These are phyloP conservation scores for Aegle marmelos DNA, from an alignment of 345 rosid genomes.

Conservation along the genomic window DNA sequence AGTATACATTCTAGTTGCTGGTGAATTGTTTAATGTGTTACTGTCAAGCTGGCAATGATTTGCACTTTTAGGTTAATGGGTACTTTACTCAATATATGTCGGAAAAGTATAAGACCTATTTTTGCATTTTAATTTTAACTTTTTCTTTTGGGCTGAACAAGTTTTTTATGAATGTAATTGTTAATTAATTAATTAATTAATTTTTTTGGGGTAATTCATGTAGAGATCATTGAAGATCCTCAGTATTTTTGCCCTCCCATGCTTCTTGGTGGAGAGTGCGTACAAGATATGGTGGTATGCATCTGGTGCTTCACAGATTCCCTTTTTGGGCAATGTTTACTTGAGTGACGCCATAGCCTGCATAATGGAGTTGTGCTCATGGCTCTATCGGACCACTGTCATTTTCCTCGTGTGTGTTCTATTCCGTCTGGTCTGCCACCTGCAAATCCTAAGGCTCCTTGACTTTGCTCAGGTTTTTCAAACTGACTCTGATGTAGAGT, in stretches of 20 bases:
- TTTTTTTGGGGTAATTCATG: conserved; percentile 14
- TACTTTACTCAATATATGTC: neutral
- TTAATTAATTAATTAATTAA: too few relatives aligned
- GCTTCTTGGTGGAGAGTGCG: conserved; percentile 64
- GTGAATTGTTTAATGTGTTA: neutral
- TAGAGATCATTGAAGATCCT: conserved; percentile 85
- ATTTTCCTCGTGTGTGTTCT: conserved; percentile 84
- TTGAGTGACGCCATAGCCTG: conserved; percentile 80
- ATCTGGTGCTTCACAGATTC: conserved; percentile 87
- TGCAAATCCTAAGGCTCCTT: conserved; percentile 86
- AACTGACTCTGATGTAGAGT: conserved; percentile 68
- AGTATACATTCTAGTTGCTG: neutral
- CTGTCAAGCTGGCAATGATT: neutral
- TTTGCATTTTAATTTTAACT: neutral
- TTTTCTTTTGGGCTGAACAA: neutral
- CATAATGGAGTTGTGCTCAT: conserved; percentile 72
- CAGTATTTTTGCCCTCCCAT: conserved; percentile 67
- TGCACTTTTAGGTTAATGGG: neutral
- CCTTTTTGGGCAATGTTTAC: conserved; percentile 74
- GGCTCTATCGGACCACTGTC: conserved; percentile 84
- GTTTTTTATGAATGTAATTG: neutral
- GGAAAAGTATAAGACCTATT: neutral
- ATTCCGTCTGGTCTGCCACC: conserved; percentile 83
- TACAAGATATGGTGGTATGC: conserved; percentile 99
- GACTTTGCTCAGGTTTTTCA: conserved; percentile 79